Evolutionary conservation across 2,329 filamentous ascomycete genomes (phyloP).

Genomic region (Diaporthe humulicola): DNA sequence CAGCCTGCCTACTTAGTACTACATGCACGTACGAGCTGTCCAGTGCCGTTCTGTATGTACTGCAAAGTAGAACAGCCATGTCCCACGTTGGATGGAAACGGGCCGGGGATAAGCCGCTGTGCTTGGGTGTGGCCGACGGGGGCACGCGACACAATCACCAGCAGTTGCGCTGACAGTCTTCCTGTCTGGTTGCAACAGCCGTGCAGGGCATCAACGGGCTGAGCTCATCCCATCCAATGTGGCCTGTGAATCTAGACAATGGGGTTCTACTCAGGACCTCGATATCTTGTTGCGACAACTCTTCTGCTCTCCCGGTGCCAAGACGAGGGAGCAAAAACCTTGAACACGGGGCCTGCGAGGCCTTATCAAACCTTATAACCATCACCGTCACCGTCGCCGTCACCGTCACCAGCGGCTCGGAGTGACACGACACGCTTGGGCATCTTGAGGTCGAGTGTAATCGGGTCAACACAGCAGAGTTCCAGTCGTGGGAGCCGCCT

Average conservation of each 20-base stretch:
- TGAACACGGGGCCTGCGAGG: slow-evolving; percentile 18
- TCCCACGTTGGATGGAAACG: slow-evolving; percentile 9
- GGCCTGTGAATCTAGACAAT: not conserved
- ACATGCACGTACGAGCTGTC: not conserved
- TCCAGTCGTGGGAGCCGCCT: not conserved
- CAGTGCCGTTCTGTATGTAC: not conserved
- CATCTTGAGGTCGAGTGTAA: not conserved
- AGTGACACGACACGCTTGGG: not conserved
- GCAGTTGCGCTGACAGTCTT: not conserved
- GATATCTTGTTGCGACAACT: not conserved
- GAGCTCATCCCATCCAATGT: not conserved
- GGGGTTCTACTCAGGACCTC: too few species aligned
- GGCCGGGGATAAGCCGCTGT: slow-evolving; percentile 12
- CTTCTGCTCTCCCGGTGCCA: not conserved
- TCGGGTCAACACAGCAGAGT: not conserved
- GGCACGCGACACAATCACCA: slow-evolving; percentile 8
- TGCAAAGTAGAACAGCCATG: not conserved
- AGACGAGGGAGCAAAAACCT: slow-evolving; percentile 10
- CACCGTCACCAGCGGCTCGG: not conserved
- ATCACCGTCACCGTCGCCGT: not conserved
- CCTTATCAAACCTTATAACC: slow-evolving; percentile 24
- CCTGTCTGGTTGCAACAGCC: not conserved
- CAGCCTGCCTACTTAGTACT: not conserved
- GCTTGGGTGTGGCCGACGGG: not conserved
- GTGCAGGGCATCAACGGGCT: not conserved